Evolutionary conservation across 805 yeast species (phyloP).

Genomic region (Candida mattraensis): DNA sequence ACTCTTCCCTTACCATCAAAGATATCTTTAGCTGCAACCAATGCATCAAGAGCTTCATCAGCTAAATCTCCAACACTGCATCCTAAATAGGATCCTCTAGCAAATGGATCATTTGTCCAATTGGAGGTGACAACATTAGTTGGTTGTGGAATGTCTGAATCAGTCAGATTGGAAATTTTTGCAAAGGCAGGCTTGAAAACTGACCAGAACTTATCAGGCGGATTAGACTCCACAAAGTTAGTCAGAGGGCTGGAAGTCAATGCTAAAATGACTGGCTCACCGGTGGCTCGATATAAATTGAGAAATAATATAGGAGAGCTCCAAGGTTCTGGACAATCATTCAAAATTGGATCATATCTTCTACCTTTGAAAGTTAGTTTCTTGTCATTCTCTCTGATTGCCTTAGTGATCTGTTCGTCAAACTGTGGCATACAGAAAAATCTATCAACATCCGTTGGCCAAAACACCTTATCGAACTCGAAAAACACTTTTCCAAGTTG

Average conservation of each 20-base stretch:
- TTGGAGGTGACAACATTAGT: slow-evolving; percentile 32
- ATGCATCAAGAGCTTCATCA: slow-evolving; percentile 35
- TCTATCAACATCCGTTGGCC: slow-evolving; percentile 40
- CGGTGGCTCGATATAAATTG: slow-evolving; percentile 30
- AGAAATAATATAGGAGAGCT: slow-evolving; percentile 31
- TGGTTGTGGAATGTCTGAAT: slow-evolving; percentile 26
- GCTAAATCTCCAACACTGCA: slow-evolving; percentile 29
- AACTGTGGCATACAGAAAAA: slow-evolving; percentile 32
- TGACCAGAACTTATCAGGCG: slow-evolving; percentile 44
- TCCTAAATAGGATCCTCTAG: slow-evolving; percentile 46
- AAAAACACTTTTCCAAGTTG: slow-evolving; percentile 48
- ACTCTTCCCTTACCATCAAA: slow-evolving; percentile 38
- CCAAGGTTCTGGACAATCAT: slow-evolving; percentile 24
- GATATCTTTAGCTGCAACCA: slow-evolving; percentile 41
- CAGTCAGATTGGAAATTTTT: slow-evolving; percentile 28
- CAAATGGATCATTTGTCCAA: slow-evolving; percentile 54
- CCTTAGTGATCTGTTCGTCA: slow-evolving; percentile 25
- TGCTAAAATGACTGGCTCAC: slow-evolving; percentile 42
- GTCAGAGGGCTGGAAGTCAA: slow-evolving; percentile 53
- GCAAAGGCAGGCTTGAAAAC: slow-evolving; percentile 44
- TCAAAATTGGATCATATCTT: slow-evolving; percentile 11
- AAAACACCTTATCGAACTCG: slow-evolving; percentile 46
- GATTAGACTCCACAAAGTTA: slow-evolving; percentile 42
- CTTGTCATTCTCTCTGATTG: slow-evolving; percentile 7
- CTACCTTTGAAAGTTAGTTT: slow-evolving; percentile 4